Percentiles rank a stretch among this genome's conserved stretches.
These are phyloP conservation scores for Penicillium verrucosum DNA, from an alignment of 2,329 filamentous ascomycete genomes.

Conservation along the genomic window DNA sequence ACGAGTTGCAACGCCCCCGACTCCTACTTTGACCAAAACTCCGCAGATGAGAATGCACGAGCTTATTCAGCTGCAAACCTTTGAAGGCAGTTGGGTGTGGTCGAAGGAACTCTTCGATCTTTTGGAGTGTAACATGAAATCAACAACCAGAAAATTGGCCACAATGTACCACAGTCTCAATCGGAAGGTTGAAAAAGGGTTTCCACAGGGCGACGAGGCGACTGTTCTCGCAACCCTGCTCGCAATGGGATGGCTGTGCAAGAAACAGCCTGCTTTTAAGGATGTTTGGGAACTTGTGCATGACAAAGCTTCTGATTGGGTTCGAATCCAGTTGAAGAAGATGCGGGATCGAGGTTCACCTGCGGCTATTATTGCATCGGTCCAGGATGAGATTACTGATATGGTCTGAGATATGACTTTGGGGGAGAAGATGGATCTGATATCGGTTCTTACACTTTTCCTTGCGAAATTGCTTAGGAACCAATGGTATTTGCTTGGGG, in stretches of 20 bases:
- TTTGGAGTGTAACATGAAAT: conserved; percentile 9
- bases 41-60: conserved; percentile 19
- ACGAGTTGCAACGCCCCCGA: background rate
- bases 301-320: conserved; percentile 17
- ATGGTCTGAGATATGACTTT: background rate
- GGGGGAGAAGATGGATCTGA: background rate
- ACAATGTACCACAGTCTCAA: background rate
- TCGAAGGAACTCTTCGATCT: conserved; percentile 21
- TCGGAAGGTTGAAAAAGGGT: background rate
- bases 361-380: background rate
- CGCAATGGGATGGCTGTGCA: conserved; percentile 10
- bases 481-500: background rate
- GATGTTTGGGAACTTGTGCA: conserved; percentile 19
- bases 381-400: background rate
- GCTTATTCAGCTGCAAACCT: conserved; percentile 56
- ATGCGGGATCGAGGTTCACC: background rate
- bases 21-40: background rate
- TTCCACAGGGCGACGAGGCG: background rate
- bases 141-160: background rate
- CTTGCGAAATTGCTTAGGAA: background rate
- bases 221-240: conserved; percentile 16
- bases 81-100: conserved; percentile 54
- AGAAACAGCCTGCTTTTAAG: background rate
- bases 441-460: background rate
- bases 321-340: background rate